These are phyloP conservation scores for Solanum virginianum DNA, from an alignment of 257 asterid species.

Conservation along the genomic window DNA sequence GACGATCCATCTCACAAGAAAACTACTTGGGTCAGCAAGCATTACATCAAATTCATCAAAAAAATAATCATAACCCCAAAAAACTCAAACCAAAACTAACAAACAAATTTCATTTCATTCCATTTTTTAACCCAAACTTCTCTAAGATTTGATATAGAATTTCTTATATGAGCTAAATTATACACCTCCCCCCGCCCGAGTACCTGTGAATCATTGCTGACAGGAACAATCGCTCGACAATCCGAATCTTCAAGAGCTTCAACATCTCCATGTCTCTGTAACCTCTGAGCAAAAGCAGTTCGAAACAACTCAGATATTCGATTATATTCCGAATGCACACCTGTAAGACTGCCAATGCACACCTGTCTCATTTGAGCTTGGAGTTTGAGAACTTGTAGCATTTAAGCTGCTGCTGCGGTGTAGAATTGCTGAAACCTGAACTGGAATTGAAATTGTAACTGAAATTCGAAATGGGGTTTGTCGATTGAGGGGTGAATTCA, in stretches of 20 bases:
- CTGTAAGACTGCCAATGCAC: neutral
- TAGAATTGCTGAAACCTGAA: neutral
- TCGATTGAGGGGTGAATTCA: neutral
- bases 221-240: conserved; percentile 34
- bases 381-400: neutral
- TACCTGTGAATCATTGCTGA: conserved; percentile 11
- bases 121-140: neutral
- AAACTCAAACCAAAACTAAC: neutral
- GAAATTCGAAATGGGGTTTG: neutral
- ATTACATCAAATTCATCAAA: neutral
- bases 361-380: neutral
- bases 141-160: neutral
- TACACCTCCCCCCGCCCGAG: neutral
- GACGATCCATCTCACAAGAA: neutral
- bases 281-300: conserved; percentile 16
- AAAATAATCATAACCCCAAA: neutral
- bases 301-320: conserved; percentile 45
- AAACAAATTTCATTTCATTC: neutral
- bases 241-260: conserved; percentile 4
- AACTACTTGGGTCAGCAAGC: neutral
- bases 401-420: neutral
- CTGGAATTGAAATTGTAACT: neutral
- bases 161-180: neutral
- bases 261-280: neutral
- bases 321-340: conserved; percentile 3